Conservation (phyloP, 1,284 basidiomycete genomes). For the Kalmanozyma brasiliensis region DNA sequence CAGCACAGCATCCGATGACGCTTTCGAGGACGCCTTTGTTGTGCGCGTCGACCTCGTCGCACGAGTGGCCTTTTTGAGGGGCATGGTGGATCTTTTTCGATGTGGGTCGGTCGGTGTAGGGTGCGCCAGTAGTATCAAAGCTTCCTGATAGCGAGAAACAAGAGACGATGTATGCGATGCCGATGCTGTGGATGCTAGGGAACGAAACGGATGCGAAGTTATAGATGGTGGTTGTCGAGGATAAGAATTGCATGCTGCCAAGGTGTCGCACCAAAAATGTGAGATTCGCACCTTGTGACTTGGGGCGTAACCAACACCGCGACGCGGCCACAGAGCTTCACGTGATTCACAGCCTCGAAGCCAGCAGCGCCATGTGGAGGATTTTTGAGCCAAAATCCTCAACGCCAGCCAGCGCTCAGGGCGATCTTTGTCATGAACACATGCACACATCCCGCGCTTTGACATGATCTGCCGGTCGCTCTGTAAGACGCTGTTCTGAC, state of each 20-base stretch:
- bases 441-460: no score
- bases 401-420: background rate
- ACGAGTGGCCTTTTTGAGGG: slow-evolving; percentile 36
- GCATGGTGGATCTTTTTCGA: slow-evolving; percentile 20
- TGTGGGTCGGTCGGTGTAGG: no score
- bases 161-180: no score
- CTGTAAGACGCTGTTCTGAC: no score
- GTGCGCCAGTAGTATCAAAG: no score
- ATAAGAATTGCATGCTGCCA: background rate
- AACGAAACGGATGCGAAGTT: no score
- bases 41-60: slow-evolving; percentile 32
- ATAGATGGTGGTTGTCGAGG: no score
- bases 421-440: no score
- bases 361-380: slow-evolving; percentile 34
- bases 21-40: slow-evolving; percentile 32
- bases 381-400: slow-evolving; percentile 4
- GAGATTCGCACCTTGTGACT: slow-evolving; percentile 1
- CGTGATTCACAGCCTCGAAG: slow-evolving; percentile 23
- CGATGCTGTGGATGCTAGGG: no score
- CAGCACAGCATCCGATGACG: slow-evolving; percentile 22
- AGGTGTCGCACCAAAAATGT: slow-evolving; percentile 4
- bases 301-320: slow-evolving; percentile 48
- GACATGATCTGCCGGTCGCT: no score
- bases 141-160: no score
- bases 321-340: slow-evolving; percentile 38